A percentile compares a stretch with the other conserved stretches of the same genome.
These are phyloP conservation scores for Daldinia decipiens DNA, from an alignment of 495 filamentous ascomycete genomes.

Conservation along the genomic window DNA sequence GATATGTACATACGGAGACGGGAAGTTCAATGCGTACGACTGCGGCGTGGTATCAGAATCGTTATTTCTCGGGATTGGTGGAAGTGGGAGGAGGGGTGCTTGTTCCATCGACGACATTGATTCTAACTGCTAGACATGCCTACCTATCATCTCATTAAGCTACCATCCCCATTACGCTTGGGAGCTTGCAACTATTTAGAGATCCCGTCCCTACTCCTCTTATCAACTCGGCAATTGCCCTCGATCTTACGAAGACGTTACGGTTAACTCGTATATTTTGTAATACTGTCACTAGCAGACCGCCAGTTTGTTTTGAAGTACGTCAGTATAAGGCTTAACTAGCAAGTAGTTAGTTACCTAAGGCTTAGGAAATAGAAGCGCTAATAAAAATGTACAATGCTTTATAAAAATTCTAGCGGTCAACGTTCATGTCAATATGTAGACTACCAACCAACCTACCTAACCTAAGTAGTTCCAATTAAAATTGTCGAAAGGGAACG, in stretches of 20 bases:
- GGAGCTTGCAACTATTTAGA: slow-evolving; percentile 27
- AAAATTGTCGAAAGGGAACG: slow-evolving; percentile 11
- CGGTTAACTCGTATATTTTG: slow-evolving; percentile 7
- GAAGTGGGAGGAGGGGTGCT: slow-evolving; percentile 26
- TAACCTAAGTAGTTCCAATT: slow-evolving; percentile 6
- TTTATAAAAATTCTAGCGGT: slow-evolving; percentile 38
- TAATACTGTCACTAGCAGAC: slow-evolving; percentile 23
- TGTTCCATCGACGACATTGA: slow-evolving; percentile 27
- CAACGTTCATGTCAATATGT: slow-evolving; percentile 12
- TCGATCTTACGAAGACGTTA: background rate
- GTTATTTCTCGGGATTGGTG: slow-evolving; percentile 31
- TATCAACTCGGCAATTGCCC: slow-evolving; percentile 28
- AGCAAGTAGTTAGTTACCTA: slow-evolving; percentile 2
- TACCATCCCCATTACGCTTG: slow-evolving; percentile 30
- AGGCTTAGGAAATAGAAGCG: background rate
- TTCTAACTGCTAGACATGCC: slow-evolving; percentile 8
- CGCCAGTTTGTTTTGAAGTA: slow-evolving; percentile 10
- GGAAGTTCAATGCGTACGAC: slow-evolving; percentile 35
- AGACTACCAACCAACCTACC: too few relatives aligned
- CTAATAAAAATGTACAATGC: slow-evolving; percentile 4
- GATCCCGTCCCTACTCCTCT: slow-evolving; percentile 21
- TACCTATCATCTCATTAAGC: slow-evolving; percentile 47
- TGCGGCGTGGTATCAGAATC: slow-evolving; percentile 30
- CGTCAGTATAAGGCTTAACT: slow-evolving; percentile 6
- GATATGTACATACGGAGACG: slow-evolving; percentile 23